These are phyloP conservation scores for Coniophora puteana DNA, from an alignment of 1,284 basidiomycete species.

Conservation along the genomic window DNA sequence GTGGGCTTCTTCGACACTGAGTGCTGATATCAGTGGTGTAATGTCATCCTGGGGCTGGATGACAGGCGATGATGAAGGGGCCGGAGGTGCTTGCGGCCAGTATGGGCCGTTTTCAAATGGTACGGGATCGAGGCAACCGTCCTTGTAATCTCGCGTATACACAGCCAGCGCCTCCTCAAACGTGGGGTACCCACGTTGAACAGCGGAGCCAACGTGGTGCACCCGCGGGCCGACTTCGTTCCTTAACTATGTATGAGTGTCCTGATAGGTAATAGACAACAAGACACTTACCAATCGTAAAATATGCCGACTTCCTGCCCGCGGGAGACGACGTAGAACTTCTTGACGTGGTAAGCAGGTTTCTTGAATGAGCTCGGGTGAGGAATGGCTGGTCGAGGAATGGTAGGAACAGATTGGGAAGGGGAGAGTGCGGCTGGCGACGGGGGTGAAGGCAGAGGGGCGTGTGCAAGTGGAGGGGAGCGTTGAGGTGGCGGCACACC, in stretches of 20 bases:
- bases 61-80: too few relatives aligned
- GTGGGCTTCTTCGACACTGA: too few relatives aligned
- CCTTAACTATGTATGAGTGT: not conserved
- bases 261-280: not conserved
- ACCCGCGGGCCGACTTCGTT: not conserved
- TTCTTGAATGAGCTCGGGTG: not conserved
- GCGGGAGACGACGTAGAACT: not conserved
- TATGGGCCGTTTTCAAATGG: not conserved
- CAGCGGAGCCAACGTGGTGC: not conserved
- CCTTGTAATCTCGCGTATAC: not conserved
- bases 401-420: not conserved
- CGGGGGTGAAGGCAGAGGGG: not conserved
- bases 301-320: conserved; percentile 1
- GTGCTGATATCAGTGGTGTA: too few relatives aligned
- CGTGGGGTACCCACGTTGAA: not conserved
- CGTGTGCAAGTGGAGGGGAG: too few relatives aligned
- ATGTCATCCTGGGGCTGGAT: too few relatives aligned
- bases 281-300: not conserved
- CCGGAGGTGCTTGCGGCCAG: not conserved
- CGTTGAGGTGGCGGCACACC: too few relatives aligned
- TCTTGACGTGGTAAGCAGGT: not conserved
- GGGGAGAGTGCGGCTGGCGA: not conserved
- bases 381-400: not conserved
- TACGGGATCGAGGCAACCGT: not conserved
- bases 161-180: not conserved